Evolutionary conservation across 352 stramenopile species (phyloP).

Genomic region (Pseudoperonospora humuli): DNA sequence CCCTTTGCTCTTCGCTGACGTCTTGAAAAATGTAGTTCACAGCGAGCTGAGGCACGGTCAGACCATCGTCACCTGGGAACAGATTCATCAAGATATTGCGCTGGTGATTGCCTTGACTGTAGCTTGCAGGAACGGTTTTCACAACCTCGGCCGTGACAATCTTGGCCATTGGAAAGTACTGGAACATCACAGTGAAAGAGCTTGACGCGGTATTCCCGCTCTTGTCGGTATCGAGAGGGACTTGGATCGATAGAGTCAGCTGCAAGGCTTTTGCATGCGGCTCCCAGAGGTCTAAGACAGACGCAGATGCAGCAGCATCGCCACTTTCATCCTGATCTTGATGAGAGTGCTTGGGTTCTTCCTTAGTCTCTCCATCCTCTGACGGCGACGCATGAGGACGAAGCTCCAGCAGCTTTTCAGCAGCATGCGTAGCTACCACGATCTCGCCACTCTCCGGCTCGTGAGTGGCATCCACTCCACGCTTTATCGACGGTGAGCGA

Average conservation of each 20-base stretch:
- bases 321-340: slow-evolving; percentile 22
- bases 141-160: slow-evolving; percentile 52
- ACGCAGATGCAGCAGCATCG: slow-evolving; percentile 7
- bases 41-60: slow-evolving; percentile 29
- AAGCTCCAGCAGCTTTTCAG: slow-evolving; percentile 40
- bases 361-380: slow-evolving; percentile 28
- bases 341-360: slow-evolving; percentile 19
- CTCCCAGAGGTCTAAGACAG: slow-evolving; percentile 38
- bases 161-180: slow-evolving; percentile 47
- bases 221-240: slow-evolving; percentile 20
- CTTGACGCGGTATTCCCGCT: slow-evolving; percentile 13
- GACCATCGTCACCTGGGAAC: slow-evolving; percentile 54
- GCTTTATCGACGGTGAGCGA: slow-evolving; percentile 41
- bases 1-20: slow-evolving; percentile 9
- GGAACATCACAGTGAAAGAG: slow-evolving; percentile 51
- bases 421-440: slow-evolving; percentile 22
- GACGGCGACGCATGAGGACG: slow-evolving; percentile 25
- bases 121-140: slow-evolving; percentile 20
- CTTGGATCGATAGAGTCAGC: slow-evolving; percentile 36
- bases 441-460: slow-evolving; percentile 40
- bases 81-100: slow-evolving; percentile 44
- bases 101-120: slow-evolving; percentile 10
- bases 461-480: slow-evolving; percentile 6
- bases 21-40: slow-evolving; percentile 44
- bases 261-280: slow-evolving; percentile 44